Evolutionary conservation across 192 early-diverging fungal genomes (phyloP), one percentile per base, ranked within the genome.

Genomic region (Funneliformis mosseae): DNA sequence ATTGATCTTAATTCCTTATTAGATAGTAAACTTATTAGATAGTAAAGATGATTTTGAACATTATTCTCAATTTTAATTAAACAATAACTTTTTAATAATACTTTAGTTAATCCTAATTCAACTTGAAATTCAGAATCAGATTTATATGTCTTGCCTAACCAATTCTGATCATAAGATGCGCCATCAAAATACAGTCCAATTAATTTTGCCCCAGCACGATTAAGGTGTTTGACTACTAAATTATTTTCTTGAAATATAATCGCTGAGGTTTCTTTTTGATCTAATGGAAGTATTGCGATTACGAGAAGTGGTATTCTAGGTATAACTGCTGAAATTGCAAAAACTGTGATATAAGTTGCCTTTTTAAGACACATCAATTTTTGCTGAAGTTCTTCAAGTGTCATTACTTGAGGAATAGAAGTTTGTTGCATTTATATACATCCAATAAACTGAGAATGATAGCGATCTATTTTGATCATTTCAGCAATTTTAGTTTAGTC

Each of bases 211-310:
- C 61, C n/a, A 27, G 23, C n/a, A n/a, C 4, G 10, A 64, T 33
- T 64, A 4, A 64, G 27, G 27, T 64, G 62, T 64, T 33, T 8
- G 27, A 64, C 7, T 27, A 25, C 62, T 25, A 64, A 64, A 23
- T 64, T 64, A 23, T 64, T 64, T 64, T 64, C 62, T 64, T 64
- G 23, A 14, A 64, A 11, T 64, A 64, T 28, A n/a, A n/a, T n/a
- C n/a, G n/a, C n/a, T n/a, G n/a, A n/a, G n/a, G 62, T 64, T 64
- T 64, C 62, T 64, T 64, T 64, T 64, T 64, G 62, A 64, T 64
- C 23, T 23, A 23, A 63, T 25, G n/a, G 23, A 64, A 33, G 62
- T 5, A 64, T 8, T 5, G 27, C 23, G 27, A 64, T 64, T 64
- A 64, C 7, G 9, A 64, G 62, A 27, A 8, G 23, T 14, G 23